phyloP scores from a whole-genome alignment of 1,139 yeast species.

The Geotrichum aggregatum region DNA sequence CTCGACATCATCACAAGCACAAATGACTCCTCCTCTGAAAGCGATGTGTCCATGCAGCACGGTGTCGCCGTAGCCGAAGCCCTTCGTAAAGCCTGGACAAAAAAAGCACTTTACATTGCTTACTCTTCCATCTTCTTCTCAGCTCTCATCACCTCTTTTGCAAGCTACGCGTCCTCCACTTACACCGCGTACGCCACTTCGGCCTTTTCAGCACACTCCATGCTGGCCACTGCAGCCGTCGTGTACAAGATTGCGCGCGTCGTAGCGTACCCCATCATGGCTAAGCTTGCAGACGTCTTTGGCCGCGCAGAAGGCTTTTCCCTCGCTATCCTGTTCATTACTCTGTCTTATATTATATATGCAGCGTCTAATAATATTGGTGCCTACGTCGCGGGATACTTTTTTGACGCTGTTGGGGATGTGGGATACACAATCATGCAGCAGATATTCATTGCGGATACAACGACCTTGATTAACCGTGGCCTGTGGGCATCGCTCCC shows the following conservation, averaged over 20 bases:
- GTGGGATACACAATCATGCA: slow-evolving; percentile 41
- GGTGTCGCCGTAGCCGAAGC: slow-evolving; percentile 21
- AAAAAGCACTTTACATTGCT: slow-evolving; percentile 27
- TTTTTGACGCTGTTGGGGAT: slow-evolving; percentile 40
- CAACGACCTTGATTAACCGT: slow-evolving; percentile 40
- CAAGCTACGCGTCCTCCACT: slow-evolving; percentile 40
- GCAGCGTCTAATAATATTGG: slow-evolving; percentile 36
- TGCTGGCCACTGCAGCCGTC: slow-evolving; percentile 42
- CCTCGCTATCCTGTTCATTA: slow-evolving; percentile 34
- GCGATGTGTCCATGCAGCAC: slow-evolving; percentile 15
- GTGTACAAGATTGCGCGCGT: slow-evolving; percentile 43
- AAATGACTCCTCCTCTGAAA: slow-evolving; percentile 5
- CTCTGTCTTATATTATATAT: slow-evolving; percentile 37
- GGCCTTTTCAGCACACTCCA: slow-evolving; percentile 40
- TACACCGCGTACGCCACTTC: slow-evolving; percentile 44
- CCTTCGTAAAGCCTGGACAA: slow-evolving; percentile 27
- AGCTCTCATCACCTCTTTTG: slow-evolving; percentile 42
- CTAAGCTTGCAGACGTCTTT: slow-evolving; percentile 41
- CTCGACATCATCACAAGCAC: not conserved
- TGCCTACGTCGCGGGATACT: slow-evolving; percentile 38
- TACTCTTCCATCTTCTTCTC: slow-evolving; percentile 39
- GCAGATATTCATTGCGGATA: slow-evolving; percentile 43
- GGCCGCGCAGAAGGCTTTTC: slow-evolving; percentile 44
- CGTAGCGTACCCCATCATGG: slow-evolving; percentile 42
- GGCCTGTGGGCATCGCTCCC: slow-evolving; percentile 32